Evolutionary conservation across 2,329 filamentous ascomycete genomes (phyloP).

Genomic region (Neurospora crassa): DNA sequence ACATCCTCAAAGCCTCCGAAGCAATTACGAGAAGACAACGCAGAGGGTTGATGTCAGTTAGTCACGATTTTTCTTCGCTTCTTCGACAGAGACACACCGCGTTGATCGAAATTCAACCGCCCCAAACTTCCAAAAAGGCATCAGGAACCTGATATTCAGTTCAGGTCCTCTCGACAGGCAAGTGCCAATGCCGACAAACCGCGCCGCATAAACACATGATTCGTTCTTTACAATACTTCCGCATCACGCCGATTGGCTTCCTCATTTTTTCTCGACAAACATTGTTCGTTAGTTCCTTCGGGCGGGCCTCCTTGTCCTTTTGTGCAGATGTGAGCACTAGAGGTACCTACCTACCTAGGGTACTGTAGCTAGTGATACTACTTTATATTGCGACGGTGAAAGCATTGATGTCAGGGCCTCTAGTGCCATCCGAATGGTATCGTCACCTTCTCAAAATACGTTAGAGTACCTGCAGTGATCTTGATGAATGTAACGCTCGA

Average conservation of each 20-base stretch:
- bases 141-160: not conserved
- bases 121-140: not conserved
- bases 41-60: not conserved
- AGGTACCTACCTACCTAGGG: too few relatives aligned
- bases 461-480: too few relatives aligned
- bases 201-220: not conserved
- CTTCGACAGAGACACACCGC: not conserved
- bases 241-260: not conserved
- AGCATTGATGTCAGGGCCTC: too few relatives aligned
- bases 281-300: not conserved
- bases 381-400: not conserved
- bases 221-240: not conserved
- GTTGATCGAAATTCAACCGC: not conserved
- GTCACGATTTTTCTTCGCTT: not conserved
- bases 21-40: too few relatives aligned
- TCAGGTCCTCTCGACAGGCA: too few relatives aligned
- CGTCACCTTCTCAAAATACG: not conserved
- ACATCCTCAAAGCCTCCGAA: too few relatives aligned
- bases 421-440: not conserved
- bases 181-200: too few relatives aligned
- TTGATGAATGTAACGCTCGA: too few relatives aligned
- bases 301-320: not conserved
- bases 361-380: not conserved
- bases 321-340: not conserved
- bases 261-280: not conserved